Percentiles rank a stretch among this genome's conserved stretches.
These are phyloP conservation scores for Coffea canephora DNA, from an alignment of 257 asterid genomes.

Conservation along the genomic window DNA sequence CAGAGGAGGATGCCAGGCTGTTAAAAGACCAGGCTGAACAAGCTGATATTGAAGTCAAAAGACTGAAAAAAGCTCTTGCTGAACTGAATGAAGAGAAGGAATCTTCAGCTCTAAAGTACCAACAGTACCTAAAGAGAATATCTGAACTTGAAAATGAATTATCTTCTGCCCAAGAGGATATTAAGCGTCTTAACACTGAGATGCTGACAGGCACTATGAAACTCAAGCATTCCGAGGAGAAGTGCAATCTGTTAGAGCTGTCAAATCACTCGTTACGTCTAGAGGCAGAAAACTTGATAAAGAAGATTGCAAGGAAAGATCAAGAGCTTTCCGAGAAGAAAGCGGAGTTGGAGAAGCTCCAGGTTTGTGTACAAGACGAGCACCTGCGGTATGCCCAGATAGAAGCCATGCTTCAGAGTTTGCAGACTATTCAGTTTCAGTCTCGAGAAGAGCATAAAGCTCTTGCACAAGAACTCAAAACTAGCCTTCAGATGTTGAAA, in stretches of 20 bases:
- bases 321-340: slow-evolving; percentile 66
- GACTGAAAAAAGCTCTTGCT: slow-evolving; percentile 47
- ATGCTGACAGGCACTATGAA: slow-evolving; percentile 42
- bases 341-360: slow-evolving; percentile 71
- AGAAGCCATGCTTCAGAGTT: slow-evolving; percentile 57
- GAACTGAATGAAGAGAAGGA: slow-evolving; percentile 64
- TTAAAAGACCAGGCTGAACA: slow-evolving; percentile 52
- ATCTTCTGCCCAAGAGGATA: slow-evolving; percentile 48
- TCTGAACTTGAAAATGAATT: slow-evolving; percentile 60
- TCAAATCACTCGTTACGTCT: slow-evolving; percentile 56
- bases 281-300: slow-evolving; percentile 70
- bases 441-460: slow-evolving; percentile 69
- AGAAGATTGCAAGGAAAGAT: slow-evolving; percentile 69
- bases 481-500: slow-evolving; percentile 52
- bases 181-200: slow-evolving; percentile 54
- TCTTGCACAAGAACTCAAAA: slow-evolving; percentile 58
- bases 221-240: slow-evolving; percentile 56
- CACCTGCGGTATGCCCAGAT: slow-evolving; percentile 42
- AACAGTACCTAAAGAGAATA: slow-evolving; percentile 59
- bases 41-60: slow-evolving; percentile 60
- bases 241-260: slow-evolving; percentile 47
- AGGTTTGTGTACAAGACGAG: slow-evolving; percentile 55
- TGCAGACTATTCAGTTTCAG: slow-evolving; percentile 58
- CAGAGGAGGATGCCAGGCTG: slow-evolving; percentile 42
- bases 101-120: slow-evolving; percentile 53